Evolutionary conservation across 805 yeast genomes (phyloP).

Genomic region (Candida cerambycidarum): DNA sequence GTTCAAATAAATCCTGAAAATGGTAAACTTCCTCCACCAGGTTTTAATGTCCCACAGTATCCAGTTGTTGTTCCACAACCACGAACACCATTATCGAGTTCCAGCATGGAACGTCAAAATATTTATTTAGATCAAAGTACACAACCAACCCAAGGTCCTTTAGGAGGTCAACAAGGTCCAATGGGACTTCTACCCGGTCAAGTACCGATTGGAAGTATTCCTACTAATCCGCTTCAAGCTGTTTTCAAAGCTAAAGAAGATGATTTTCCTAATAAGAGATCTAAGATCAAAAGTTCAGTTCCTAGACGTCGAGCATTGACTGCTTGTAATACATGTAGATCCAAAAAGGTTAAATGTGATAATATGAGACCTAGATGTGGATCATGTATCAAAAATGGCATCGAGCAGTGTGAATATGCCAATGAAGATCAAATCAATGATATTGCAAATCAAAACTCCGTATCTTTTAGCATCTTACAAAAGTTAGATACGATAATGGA

Average conservation of each 20-base stretch:
- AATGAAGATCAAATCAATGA: constrained; percentile 26
- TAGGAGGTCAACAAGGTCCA: not conserved
- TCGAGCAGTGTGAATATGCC: constrained; percentile 27
- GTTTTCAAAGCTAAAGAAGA: not conserved
- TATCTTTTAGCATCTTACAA: constrained; percentile 24
- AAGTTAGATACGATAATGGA: constrained; percentile 31
- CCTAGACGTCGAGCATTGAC: constrained; percentile 35
- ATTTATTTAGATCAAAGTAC: not conserved
- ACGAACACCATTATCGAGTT: not conserved
- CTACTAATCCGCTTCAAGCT: not conserved
- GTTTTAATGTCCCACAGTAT: not conserved
- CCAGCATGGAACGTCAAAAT: not conserved
- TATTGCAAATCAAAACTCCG: constrained; percentile 23
- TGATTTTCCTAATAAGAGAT: not conserved
- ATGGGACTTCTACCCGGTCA: not conserved
- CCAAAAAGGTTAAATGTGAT: constrained; percentile 38
- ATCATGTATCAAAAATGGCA: constrained; percentile 29
- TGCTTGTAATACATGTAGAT: constrained; percentile 38
- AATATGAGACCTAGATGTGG: constrained; percentile 36
- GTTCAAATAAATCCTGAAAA: not conserved
- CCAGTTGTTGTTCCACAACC: constrained; percentile 2
- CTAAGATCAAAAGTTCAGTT: constrained; percentile 1
- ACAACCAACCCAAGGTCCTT: not conserved
- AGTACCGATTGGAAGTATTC: not conserved
- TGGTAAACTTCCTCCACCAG: not conserved